Percentiles rank a stretch among this genome's conserved stretches.
These are phyloP conservation scores for Mortierella alpina DNA, from an alignment of 192 early-diverging fungal species.

Conservation along the genomic window DNA sequence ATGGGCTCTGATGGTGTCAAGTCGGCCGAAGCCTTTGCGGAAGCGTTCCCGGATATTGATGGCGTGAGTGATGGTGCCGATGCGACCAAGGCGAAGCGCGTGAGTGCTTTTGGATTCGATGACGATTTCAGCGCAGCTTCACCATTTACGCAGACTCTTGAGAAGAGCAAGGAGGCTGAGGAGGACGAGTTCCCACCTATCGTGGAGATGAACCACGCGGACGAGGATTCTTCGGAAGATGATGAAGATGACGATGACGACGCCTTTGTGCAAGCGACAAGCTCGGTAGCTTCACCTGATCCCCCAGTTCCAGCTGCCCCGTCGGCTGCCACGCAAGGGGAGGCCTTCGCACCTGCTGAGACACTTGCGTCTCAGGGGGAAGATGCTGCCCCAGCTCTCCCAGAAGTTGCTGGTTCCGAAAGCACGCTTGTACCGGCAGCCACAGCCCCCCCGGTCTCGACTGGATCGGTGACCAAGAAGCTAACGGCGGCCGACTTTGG, in stretches of 20 bases:
- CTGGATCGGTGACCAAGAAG: constrained; percentile 41
- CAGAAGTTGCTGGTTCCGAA: no score
- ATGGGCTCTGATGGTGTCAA: constrained; percentile 9
- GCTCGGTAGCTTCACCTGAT: constrained; percentile 25
- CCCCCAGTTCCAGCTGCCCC: neutral
- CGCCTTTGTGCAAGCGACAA: constrained; percentile 39
- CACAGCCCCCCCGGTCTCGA: neutral
- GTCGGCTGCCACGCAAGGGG: neutral
- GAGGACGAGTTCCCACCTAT: constrained; percentile 51
- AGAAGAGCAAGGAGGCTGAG: constrained; percentile 16
- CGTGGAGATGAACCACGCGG: constrained; percentile 28
- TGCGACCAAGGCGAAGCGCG: constrained; percentile 25
- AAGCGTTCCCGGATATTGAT: constrained; percentile 48
- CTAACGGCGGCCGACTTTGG: constrained; percentile 38
- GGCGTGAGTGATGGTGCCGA: constrained; percentile 10
- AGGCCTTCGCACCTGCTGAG: neutral
- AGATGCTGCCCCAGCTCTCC: neutral
- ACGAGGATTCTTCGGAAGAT: constrained; percentile 39
- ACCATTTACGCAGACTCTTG: constrained; percentile 7
- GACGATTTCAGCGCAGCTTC: constrained; percentile 33
- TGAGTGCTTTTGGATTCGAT: constrained; percentile 52
- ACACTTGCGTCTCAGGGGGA: neutral
- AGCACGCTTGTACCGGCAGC: neutral
- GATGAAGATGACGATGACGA: constrained; percentile 33
- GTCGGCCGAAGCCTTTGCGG: constrained; percentile 36